A percentile compares a stretch with the other conserved stretches of the same genome.
These are phyloP conservation scores for Phyllosticta citriasiana DNA, from an alignment of 2,329 filamentous ascomycete species.

Conservation along the genomic window DNA sequence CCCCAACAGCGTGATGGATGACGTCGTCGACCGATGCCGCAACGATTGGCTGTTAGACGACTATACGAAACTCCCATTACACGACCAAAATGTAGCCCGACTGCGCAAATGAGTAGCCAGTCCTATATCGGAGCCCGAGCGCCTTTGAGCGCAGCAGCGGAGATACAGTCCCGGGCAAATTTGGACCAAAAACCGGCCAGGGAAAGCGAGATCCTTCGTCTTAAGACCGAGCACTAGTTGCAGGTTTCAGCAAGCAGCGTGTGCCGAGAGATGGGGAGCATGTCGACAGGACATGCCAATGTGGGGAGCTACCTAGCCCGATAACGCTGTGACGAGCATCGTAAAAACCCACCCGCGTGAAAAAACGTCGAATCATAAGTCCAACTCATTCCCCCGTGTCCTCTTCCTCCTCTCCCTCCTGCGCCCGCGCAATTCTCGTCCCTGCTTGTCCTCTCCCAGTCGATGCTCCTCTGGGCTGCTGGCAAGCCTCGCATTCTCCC, in stretches of 20 bases:
- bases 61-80: not conserved
- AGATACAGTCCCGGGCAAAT: not conserved
- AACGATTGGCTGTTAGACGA: not conserved
- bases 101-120: not conserved
- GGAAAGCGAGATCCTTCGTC: not conserved
- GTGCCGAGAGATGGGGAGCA: not conserved
- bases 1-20: not conserved
- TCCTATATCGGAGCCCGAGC: constrained; percentile 6
- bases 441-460: constrained; percentile 1
- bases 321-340: not conserved
- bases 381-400: not conserved
- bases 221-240: not conserved
- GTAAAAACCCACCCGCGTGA: not conserved
- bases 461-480: constrained; percentile 6
- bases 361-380: not conserved
- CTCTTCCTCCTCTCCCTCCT: not conserved
- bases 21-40: not conserved
- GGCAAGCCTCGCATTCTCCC: constrained; percentile 1
- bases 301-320: constrained; percentile 1
- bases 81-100: not conserved
- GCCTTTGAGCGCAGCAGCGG: not conserved
- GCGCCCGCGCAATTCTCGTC: not conserved
- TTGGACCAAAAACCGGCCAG: not conserved
- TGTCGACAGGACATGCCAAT: not conserved
- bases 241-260: not conserved